Evolutionary conservation across 768 basidiomycete species (phyloP).

Genomic region (Floccularia luteovirens): DNA sequence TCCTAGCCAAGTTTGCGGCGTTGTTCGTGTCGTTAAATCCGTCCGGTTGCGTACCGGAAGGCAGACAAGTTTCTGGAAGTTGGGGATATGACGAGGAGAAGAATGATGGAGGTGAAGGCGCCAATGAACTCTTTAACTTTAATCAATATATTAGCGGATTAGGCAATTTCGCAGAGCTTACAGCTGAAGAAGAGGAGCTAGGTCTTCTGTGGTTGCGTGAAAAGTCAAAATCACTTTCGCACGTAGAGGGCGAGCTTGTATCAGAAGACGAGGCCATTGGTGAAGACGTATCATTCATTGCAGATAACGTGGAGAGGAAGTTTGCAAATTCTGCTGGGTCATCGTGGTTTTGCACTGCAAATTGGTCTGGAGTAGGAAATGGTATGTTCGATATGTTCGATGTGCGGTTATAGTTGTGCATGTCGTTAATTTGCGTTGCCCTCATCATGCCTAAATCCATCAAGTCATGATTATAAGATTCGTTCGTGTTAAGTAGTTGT

Average conservation of each 20-base stretch:
- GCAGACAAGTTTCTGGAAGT: conserved; percentile 6
- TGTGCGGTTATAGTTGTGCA: too few species aligned
- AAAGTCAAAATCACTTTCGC: neutral
- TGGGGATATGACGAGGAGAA: conserved; percentile 8
- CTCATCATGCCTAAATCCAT: too few species aligned
- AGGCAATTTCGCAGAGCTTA: conserved; percentile 9
- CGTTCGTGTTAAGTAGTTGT: conserved; percentile 8
- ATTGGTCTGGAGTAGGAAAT: too few species aligned
- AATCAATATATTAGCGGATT: conserved; percentile 6
- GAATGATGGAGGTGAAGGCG: conserved; percentile 18
- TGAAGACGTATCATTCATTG: conserved; percentile 10
- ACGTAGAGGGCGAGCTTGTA: conserved; percentile 13
- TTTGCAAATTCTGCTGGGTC: conserved; percentile 9
- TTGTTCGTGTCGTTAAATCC: conserved; percentile 3
- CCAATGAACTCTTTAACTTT: conserved; percentile 15
- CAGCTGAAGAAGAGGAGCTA: conserved; percentile 7
- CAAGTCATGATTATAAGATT: conserved; percentile 12
- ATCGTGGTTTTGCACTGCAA: conserved; percentile 9
- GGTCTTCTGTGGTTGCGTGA: neutral
- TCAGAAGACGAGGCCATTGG: conserved; percentile 13
- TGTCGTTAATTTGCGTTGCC: too few species aligned
- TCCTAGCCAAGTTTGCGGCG: conserved; percentile 3
- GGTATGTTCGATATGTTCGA: too few species aligned
- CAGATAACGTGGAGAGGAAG: conserved; percentile 10
- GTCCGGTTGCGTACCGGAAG: conserved; percentile 3